A percentile compares a stretch with the other conserved stretches of the same genome.
Evolutionary conservation across 345 rosid species (phyloP).

Genomic region (Moricandia moricandioides): DNA sequence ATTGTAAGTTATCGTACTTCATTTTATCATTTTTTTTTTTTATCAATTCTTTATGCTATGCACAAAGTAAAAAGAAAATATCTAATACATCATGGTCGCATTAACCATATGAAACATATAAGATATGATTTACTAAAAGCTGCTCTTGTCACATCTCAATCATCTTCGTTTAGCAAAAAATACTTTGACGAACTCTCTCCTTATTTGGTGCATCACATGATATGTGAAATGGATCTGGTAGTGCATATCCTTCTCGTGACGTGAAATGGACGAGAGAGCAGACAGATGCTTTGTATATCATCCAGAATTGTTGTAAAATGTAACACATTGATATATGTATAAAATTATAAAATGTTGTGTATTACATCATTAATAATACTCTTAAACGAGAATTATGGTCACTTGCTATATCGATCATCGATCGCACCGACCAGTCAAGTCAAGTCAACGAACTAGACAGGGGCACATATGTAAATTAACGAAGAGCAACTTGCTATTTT

Average conservation of each 20-base stretch:
- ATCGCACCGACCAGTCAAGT: constrained; percentile 15
- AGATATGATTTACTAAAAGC: neutral
- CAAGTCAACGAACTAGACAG: constrained; percentile 22
- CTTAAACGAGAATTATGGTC: constrained; percentile 4
- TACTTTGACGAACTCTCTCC: constrained; percentile 9
- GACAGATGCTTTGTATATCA: neutral
- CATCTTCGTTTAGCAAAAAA: constrained; percentile 16
- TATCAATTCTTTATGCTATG: neutral
- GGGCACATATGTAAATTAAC: constrained; percentile 22
- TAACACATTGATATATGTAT: neutral
- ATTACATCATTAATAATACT: neutral
- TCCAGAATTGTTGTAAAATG: neutral
- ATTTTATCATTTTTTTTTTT: neutral
- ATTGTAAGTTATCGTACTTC: neutral
- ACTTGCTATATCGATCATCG: neutral
- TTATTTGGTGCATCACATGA: constrained; percentile 24
- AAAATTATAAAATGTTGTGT: neutral
- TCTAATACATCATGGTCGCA: neutral
- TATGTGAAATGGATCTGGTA: constrained; percentile 1
- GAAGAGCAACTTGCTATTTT: constrained; percentile 27
- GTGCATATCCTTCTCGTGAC: constrained; percentile 21
- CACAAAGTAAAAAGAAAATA: neutral
- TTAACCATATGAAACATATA: constrained; percentile 16
- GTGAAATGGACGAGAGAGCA: neutral
- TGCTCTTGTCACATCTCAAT: constrained; percentile 22